phyloP scores from a whole-genome alignment of 1,139 yeast species.

The Ashbya aceris region DNA sequence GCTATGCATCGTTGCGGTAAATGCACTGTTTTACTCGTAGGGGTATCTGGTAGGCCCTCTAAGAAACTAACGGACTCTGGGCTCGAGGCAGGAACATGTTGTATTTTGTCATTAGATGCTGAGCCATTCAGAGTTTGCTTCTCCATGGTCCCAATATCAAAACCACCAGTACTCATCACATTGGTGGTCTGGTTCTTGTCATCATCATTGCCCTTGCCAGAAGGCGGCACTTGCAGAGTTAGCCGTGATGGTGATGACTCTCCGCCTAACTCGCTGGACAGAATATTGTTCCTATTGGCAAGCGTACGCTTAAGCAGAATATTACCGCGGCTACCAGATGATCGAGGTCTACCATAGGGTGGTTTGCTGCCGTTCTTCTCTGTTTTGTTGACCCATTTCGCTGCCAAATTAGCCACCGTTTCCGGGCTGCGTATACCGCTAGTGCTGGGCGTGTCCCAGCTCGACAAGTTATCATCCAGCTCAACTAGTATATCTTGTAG shows the following conservation, averaged over 20 bases:
- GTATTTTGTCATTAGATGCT: too few species aligned
- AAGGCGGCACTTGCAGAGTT: not conserved
- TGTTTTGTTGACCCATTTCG: not conserved
- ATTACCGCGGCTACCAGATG: too few species aligned
- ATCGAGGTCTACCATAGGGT: too few species aligned
- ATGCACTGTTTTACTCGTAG: not conserved
- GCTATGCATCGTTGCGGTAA: too few species aligned
- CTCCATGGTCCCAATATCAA: not conserved
- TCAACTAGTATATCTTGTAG: conserved; percentile 1
- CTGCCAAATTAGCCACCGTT: not conserved
- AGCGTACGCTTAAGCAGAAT: not conserved
- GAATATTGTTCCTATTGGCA: not conserved
- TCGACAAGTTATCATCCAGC: conserved; percentile 1
- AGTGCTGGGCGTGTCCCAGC: conserved; percentile 1
- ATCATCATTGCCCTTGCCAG: not conserved
- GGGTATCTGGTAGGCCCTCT: not conserved
- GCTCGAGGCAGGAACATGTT: not conserved
- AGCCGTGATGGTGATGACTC: not conserved
- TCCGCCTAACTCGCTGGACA: not conserved
- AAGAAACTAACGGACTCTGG: not conserved
- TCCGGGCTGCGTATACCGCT: conserved; percentile 1
- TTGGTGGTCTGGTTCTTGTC: not conserved
- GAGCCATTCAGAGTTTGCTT: not conserved
- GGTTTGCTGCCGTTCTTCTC: too few species aligned
- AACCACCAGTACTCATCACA: not conserved